Conservation (phyloP, 2,329 filamentous ascomycete genomes). For the Aspergillus puulaauensis region DNA sequence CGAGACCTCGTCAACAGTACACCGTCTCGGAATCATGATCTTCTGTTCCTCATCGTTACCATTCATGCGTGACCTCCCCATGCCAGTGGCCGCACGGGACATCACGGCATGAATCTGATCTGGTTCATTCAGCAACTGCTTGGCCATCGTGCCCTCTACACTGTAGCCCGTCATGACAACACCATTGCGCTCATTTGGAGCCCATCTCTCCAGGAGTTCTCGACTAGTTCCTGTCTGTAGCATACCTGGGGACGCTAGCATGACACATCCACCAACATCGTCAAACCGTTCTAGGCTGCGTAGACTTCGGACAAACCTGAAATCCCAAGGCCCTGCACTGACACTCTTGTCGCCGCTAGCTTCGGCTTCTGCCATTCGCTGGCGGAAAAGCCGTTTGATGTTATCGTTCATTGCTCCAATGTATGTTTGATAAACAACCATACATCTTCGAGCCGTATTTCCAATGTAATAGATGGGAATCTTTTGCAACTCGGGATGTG, state of each 20-base stretch:
- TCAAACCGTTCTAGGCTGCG: constrained; percentile 95
- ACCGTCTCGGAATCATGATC: constrained; percentile 86
- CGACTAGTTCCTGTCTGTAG: constrained; percentile 93
- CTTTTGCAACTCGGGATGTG: constrained; percentile 83
- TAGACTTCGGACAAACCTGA: constrained; percentile 87
- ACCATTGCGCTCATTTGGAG: constrained; percentile 94
- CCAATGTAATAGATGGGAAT: constrained; percentile 97
- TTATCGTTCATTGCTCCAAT: constrained; percentile 99
- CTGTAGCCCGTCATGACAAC: constrained; percentile 98
- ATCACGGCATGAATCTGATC: constrained; percentile 94
- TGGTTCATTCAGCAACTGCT: constrained; percentile 90
- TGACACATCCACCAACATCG: constrained; percentile 91
- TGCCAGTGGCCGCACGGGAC: constrained; percentile 60
- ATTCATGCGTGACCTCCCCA: constrained; percentile 59
- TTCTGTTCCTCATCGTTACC: constrained; percentile 72
- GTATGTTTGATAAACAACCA: constrained; percentile 98
- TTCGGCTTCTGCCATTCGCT: constrained; percentile 88
- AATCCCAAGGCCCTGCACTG: constrained; percentile 81
- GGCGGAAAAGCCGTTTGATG: constrained; percentile 91
- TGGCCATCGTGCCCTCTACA: constrained; percentile 97
- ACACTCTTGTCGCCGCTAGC: constrained; percentile 74
- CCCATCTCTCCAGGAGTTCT: constrained; percentile 92
- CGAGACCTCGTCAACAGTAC: constrained; percentile 89
- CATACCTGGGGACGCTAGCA: constrained; percentile 98
- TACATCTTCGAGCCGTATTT: constrained; percentile 91